Conservation (phyloP, 2,329 filamentous ascomycete genomes). For the Colletotrichum sp. region DNA sequence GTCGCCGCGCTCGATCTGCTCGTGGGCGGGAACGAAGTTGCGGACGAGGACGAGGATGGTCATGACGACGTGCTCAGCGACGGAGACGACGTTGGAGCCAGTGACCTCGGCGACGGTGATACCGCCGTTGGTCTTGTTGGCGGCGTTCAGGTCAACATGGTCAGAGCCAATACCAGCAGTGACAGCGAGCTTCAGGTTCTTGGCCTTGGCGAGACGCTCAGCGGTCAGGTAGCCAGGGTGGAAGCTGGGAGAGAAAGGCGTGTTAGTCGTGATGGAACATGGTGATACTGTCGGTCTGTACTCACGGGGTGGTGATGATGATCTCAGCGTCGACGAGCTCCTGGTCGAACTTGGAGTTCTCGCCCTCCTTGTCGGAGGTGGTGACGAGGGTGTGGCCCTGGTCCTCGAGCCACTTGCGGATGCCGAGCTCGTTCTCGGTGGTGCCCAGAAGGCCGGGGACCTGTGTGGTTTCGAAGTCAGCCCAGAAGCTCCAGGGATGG, state of each 20-base stretch:
- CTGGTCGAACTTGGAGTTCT: conserved; percentile 91
- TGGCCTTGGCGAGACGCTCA: conserved; percentile 95
- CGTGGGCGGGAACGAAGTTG: conserved; percentile 98
- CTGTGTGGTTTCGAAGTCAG: conserved; percentile 38
- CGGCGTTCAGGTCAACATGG: conserved; percentile 95
- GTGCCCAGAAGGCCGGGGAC: conserved; percentile 88
- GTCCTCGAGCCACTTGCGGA: conserved; percentile 97
- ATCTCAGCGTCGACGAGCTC: conserved; percentile 96
- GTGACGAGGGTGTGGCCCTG: conserved; percentile 96
- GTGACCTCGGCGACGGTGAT: conserved; percentile 98
- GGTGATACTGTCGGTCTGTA: not conserved
- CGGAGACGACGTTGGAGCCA: conserved; percentile 97
- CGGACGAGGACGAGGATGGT: conserved; percentile 95
- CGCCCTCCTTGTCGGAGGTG: conserved; percentile 96
- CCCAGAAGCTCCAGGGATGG: not conserved
- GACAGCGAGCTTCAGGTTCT: conserved; percentile 97
- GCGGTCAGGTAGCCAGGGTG: conserved; percentile 97
- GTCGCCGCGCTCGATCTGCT: conserved; percentile 86
- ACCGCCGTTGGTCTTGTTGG: conserved; percentile 98
- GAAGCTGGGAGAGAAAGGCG: conserved; percentile 65
- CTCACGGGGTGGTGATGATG: conserved; percentile 97
- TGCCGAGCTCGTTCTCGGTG: conserved; percentile 96
- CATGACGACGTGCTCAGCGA: conserved; percentile 99
- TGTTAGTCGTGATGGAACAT: not conserved
- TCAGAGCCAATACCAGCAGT: conserved; percentile 98